Conservation (phyloP, 2,329 filamentous ascomycete genomes). For the Dothistroma pini region DNA sequence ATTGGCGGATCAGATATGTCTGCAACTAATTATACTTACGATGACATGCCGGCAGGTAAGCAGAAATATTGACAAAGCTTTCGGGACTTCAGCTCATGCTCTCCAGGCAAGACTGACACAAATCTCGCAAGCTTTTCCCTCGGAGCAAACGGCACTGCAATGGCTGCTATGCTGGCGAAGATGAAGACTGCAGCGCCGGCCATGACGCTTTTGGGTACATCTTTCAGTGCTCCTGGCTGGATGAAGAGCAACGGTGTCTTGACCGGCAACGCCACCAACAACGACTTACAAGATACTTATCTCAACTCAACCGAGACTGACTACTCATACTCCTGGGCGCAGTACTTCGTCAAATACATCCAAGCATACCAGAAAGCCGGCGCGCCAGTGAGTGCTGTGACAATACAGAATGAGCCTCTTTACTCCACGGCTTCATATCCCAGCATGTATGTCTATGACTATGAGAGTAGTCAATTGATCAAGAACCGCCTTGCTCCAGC, state of each 20-base stretch:
- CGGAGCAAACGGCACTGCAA: conserved; percentile 17
- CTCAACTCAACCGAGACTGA: conserved; percentile 13
- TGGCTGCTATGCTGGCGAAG: conserved; percentile 16
- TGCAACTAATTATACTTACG: conserved; percentile 21
- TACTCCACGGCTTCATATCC: conserved; percentile 14
- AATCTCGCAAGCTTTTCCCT: conserved; percentile 18
- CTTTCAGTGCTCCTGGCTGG: conserved; percentile 24
- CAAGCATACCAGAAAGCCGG: conserved; percentile 19
- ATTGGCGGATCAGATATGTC: conserved; percentile 21
- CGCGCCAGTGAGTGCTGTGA: conserved; percentile 19
- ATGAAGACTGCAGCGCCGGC: conserved; percentile 14
- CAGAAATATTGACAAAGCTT: background rate
- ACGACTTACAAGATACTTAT: conserved; percentile 21
- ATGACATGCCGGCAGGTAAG: conserved; percentile 9
- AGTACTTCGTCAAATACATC: conserved; percentile 17
- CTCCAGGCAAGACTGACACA: conserved; percentile 10
- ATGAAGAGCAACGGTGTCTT: conserved; percentile 21
- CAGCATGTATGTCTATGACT: conserved; percentile 22
- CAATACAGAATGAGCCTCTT: conserved; percentile 21
- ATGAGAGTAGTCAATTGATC: conserved; percentile 17
- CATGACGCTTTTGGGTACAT: conserved; percentile 18
- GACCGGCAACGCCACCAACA: conserved; percentile 12
- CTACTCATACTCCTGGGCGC: conserved; percentile 17
- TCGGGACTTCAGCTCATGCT: background rate
- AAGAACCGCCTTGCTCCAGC: conserved; percentile 20